Evolutionary conservation across 805 yeast genomes (phyloP).

Genomic region (Schizosaccharomyces lindneri): DNA sequence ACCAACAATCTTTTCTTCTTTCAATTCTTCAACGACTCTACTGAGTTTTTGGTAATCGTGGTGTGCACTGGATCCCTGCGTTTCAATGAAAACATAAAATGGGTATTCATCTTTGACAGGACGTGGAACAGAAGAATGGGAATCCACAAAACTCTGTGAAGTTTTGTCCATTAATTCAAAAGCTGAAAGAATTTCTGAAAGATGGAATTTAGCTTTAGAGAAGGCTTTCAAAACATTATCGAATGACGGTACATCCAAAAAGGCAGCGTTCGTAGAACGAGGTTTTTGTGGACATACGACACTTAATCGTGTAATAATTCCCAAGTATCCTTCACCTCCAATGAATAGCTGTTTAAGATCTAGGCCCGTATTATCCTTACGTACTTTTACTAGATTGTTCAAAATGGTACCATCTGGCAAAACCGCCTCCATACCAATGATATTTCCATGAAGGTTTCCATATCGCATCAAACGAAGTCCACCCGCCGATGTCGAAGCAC

Average conservation of each 20-base stretch:
- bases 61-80: constrained; percentile 80
- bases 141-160: constrained; percentile 33
- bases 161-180: constrained; percentile 80
- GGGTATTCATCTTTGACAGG: constrained; percentile 72
- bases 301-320: constrained; percentile 72
- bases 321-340: constrained; percentile 84
- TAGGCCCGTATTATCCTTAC: constrained; percentile 90
- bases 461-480: constrained; percentile 69
- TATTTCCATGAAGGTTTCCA: constrained; percentile 81
- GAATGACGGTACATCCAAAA: constrained; percentile 56
- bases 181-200: constrained; percentile 71
- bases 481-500: constrained; percentile 88
- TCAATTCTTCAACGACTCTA: constrained; percentile 51
- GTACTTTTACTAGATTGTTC: constrained; percentile 55
- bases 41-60: constrained; percentile 85
- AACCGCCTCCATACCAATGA: constrained; percentile 75
- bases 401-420: constrained; percentile 67
- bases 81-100: constrained; percentile 76
- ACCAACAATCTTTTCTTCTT: constrained; percentile 62
- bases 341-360: constrained; percentile 79
- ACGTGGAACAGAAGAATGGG: constrained; percentile 30
- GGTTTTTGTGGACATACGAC: constrained; percentile 78
- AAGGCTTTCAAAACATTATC: constrained; percentile 65
- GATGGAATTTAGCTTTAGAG: constrained; percentile 48
- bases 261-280: constrained; percentile 61